These are phyloP conservation scores for Populus hybrid DNA, from an alignment of 441 rosid species.

Conservation along the genomic window DNA sequence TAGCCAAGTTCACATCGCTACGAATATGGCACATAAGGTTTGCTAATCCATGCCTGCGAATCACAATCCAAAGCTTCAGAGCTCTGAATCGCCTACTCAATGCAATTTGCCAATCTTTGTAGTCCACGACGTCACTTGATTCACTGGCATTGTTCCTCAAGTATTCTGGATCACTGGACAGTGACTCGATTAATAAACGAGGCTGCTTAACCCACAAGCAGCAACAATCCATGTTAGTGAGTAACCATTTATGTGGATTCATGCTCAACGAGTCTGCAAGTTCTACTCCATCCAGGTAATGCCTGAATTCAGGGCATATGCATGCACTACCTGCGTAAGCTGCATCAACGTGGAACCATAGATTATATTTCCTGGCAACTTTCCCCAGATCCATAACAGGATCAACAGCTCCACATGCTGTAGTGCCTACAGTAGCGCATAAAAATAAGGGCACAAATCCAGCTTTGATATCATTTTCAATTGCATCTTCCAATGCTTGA, in stretches of 20 bases:
- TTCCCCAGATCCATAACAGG: conserved; percentile 25
- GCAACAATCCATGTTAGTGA: conserved; percentile 34
- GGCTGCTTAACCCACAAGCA: conserved; percentile 37
- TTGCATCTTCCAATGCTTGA: neutral
- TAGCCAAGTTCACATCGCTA: conserved; percentile 28
- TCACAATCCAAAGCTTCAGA: conserved; percentile 34
- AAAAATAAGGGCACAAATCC: conserved; percentile 30
- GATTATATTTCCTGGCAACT: conserved; percentile 16
- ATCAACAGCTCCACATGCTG: conserved; percentile 31
- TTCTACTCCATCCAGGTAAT: conserved; percentile 26
- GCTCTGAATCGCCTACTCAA: conserved; percentile 32
- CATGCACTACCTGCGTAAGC: conserved; percentile 30
- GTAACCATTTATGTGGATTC: conserved; percentile 37
- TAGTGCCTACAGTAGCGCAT: conserved; percentile 35
- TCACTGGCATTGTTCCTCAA: conserved; percentile 19
- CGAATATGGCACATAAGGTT: conserved; percentile 27
- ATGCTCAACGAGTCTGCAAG: conserved; percentile 30
- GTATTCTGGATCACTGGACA: conserved; percentile 17
- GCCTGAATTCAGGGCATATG: conserved; percentile 37
- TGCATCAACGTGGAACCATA: conserved; percentile 38
- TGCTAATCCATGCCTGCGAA: conserved; percentile 27
- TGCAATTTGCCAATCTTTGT: conserved; percentile 33
- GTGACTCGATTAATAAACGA: conserved; percentile 8
- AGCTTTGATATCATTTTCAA: conserved; percentile 12
- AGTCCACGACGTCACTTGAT: conserved; percentile 19